Evolutionary conservation across 208 protist species (phyloP), one percentile per base, ranked within the genome.

Genomic region (Balamuthia mandrillaris): DNA sequence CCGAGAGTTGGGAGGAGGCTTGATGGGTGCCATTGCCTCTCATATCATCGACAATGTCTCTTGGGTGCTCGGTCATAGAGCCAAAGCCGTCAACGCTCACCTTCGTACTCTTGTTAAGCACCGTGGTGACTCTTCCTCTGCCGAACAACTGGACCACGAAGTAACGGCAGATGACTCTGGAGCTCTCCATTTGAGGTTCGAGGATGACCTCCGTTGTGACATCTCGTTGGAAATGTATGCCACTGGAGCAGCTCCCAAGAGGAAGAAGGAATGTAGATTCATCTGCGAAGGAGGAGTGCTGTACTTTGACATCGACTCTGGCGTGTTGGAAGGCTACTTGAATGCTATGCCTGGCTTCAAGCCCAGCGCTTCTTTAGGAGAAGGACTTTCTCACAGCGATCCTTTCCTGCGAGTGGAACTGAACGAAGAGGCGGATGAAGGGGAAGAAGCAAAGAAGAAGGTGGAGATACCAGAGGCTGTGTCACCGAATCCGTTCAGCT

Each of bases 1-100:
- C 70, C 49, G 44, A 37, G 12, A 77, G 16, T 41, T 49, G 5
- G 63, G 9, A 68, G 10, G n/a, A 35, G 10, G 10, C 27, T 79
- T 65, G 29, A 16, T 87, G 45, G 83, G 83, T 0, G 83, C 81
- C 10, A 27, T 89, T 18, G 87, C 83, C 3, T 68, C 83, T 16
- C 87, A 89, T 51, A 41, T 89, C 3, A 66, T 89, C 3, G 87
- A 89, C 58, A 56, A 84, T 27, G 42, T 89, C 16, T 78, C 79
- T 18, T 89, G 81, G 54, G 49, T 87, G 4, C 49, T 77, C 37
- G 87, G 87, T 9, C 31, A 41, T 47, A 75, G 86, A 12, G 33
- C 54, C 16, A 85, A 29, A 33, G 24, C 47, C 27, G 87, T 89
- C 2, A 44, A 89, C 27, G 66, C 81, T 61, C 37, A 31, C 16